Evolutionary conservation across 2,329 filamentous ascomycete genomes (phyloP), one percentile per base, ranked within the genome.

Genomic region (Paraphoma chrysanthemicola): DNA sequence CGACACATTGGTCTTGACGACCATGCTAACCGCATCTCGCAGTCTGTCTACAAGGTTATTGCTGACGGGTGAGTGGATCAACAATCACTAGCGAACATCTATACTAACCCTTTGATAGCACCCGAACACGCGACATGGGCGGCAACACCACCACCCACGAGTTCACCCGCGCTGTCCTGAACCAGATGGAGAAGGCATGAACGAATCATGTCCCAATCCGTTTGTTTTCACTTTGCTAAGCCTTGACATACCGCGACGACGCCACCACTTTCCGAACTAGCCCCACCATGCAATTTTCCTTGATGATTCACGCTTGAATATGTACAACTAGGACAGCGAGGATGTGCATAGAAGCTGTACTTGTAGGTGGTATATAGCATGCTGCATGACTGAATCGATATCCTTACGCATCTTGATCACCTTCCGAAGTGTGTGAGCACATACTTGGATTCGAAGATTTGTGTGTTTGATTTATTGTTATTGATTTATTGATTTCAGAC

Each of bases 11-110:
- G 95, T 70, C 90, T 99, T 49, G 94, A 99, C 77, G 93, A 98
- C 79, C 95, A 99, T 79, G 95, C 95, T 74, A 97, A 97, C 88
- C 90, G 95, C 78, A 97, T 98, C 81, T 96, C 92, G 79, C 94
- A 94, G 85, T 90, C 90, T 67, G 87, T 90, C 45, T 90, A 90
- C 76, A 87, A 88, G 77, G 88, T 90, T 56, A 98, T 99, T 77
- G 89, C 90, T 69, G 92, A 97, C 76, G 93, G 92, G 91, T 95
- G 83, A 82, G 89, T 66, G 43, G 11, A 36, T 16, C 14, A 2
- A 7, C 2, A 17, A n/a, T 10, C 28, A 18, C 30, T 7, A 39
- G 33, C 44, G 48, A 31, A 39, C 14, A 4, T 18, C 12, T 10
- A 12, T 52, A 49, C 73, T 80, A 74, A 81, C 64, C 47, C 6